Percentiles rank a stretch among this genome's conserved stretches.
Evolutionary conservation across 371 early-diverging fungal genomes (phyloP).

Genomic region (Dichotomocladium elegans): DNA sequence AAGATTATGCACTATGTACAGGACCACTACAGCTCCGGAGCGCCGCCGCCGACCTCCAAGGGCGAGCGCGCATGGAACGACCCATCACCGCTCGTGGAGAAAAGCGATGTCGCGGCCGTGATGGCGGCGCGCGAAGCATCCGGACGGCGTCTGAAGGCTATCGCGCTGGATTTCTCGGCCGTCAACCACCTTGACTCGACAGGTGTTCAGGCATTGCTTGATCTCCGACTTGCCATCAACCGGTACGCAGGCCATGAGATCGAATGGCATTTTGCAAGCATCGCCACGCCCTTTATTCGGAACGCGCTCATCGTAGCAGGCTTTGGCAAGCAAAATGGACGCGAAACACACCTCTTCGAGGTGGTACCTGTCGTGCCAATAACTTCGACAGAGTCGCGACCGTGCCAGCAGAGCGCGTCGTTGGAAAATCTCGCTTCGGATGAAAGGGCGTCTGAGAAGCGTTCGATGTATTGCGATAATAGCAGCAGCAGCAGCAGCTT

Average conservation of each 20-base stretch:
- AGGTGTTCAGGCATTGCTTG: slow-evolving; percentile 49
- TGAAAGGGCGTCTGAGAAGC: not conserved
- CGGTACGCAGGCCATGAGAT: slow-evolving; percentile 41
- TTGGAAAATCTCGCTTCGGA: not conserved
- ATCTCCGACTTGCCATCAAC: slow-evolving; percentile 33
- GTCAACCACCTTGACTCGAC: slow-evolving; percentile 65
- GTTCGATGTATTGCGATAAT: not conserved
- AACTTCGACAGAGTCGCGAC: not conserved
- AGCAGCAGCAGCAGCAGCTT: too few species aligned
- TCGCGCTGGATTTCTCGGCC: slow-evolving; percentile 62
- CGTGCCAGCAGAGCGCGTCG: not conserved
- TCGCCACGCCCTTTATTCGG: slow-evolving; percentile 20
- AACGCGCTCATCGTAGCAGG: slow-evolving; percentile 25
- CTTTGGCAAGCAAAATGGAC: slow-evolving; percentile 21
- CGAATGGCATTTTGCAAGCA: slow-evolving; percentile 40
- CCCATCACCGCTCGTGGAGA: slow-evolving; percentile 22
- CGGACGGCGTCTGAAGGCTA: slow-evolving; percentile 22
- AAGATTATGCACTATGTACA: slow-evolving; percentile 28
- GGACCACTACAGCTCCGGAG: slow-evolving; percentile 20
- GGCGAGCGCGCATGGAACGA: slow-evolving; percentile 53
- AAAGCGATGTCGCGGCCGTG: slow-evolving; percentile 6
- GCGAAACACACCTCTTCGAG: slow-evolving; percentile 6
- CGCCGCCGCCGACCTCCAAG: slow-evolving; percentile 16
- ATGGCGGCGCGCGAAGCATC: slow-evolving; percentile 3
- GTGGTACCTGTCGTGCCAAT: slow-evolving; percentile 10